Evolutionary conservation across 2,329 filamentous ascomycete genomes (phyloP).

Genomic region (Epichloe brachyelytri): DNA sequence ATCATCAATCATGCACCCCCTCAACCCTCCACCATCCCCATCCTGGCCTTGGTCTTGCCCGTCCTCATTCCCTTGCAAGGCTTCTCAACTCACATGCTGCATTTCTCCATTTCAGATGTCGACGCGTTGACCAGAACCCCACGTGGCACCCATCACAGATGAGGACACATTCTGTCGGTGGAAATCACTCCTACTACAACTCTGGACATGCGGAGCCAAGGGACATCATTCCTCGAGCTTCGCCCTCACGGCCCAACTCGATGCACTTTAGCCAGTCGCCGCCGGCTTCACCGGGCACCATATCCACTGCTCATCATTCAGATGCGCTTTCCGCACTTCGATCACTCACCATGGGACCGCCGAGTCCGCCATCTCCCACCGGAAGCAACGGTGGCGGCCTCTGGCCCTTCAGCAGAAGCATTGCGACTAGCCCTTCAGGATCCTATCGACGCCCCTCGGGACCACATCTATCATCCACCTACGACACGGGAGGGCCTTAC

Average conservation of each 20-base stretch:
- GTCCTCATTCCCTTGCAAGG: too few relatives aligned
- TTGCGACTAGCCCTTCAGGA: constrained; percentile 37
- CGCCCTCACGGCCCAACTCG: constrained; percentile 46
- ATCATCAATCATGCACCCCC: too few relatives aligned
- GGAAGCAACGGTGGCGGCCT: constrained; percentile 28
- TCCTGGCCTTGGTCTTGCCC: too few relatives aligned
- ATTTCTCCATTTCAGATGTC: constrained; percentile 29
- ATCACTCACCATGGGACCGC: constrained; percentile 39
- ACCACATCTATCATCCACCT: constrained; percentile 36
- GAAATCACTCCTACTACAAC: constrained; percentile 32
- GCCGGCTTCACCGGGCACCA: constrained; percentile 31
- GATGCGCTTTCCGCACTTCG: constrained; percentile 42
- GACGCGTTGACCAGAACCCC: constrained; percentile 36
- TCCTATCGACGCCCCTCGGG: constrained; percentile 33
- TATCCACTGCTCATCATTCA: constrained; percentile 17
- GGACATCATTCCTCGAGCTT: constrained; percentile 51
- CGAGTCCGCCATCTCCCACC: constrained; percentile 42
- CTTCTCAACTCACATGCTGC: too few relatives aligned
- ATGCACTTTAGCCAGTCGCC: constrained; percentile 40
- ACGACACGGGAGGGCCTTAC: constrained; percentile 33
- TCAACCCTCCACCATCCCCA: too few relatives aligned
- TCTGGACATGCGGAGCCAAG: constrained; percentile 37
- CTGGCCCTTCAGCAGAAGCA: constrained; percentile 42
- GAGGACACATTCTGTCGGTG: constrained; percentile 5
- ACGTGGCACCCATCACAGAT: constrained; percentile 14